Percentiles rank a stretch among this genome's conserved stretches.
phyloP scores from a whole-genome alignment of 441 rosid species.

The Adansonia madagascariensis region DNA sequence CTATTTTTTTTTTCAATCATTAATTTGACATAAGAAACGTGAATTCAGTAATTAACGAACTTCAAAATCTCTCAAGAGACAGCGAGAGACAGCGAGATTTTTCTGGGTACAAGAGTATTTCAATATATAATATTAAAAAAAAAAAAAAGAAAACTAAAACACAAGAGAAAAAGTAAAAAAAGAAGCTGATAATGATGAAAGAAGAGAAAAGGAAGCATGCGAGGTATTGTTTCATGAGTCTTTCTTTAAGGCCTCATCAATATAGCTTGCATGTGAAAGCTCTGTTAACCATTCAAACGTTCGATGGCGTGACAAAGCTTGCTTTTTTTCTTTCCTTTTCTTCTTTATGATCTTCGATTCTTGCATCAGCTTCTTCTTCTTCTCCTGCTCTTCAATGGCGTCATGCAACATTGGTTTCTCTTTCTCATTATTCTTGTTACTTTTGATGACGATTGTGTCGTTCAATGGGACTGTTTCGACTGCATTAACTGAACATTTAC shows the following conservation, averaged over 20 bases:
- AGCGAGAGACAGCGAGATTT: background rate
- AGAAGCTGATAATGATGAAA: background rate
- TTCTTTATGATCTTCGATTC: constrained; percentile 42
- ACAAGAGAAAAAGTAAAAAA: constrained; percentile 7
- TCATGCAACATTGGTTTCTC: background rate
- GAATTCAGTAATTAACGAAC: too few species aligned
- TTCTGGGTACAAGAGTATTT: background rate
- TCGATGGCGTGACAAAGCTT: constrained; percentile 61
- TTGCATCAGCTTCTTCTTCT: constrained; percentile 30
- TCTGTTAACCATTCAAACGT: constrained; percentile 86
- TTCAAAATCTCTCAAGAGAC: constrained; percentile 7
- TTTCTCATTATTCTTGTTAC: constrained; percentile 17
- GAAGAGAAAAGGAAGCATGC: constrained; percentile 36
- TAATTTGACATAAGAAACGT: background rate
- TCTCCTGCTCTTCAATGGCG: constrained; percentile 26
- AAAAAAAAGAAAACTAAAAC: background rate
- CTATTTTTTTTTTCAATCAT: constrained; percentile 25
- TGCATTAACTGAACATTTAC: constrained; percentile 64
- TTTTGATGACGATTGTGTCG: constrained; percentile 35
- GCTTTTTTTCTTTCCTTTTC: constrained; percentile 46
- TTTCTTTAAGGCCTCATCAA: constrained; percentile 30
- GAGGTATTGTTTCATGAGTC: constrained; percentile 28
- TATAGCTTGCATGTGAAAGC: constrained; percentile 62
- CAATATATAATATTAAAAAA: background rate
- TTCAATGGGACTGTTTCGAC: constrained; percentile 53